A percentile compares a stretch with the other conserved stretches of the same genome.
phyloP scores from a whole-genome alignment of 140 eudicot genomes.

The Senecio squalidus region DNA sequence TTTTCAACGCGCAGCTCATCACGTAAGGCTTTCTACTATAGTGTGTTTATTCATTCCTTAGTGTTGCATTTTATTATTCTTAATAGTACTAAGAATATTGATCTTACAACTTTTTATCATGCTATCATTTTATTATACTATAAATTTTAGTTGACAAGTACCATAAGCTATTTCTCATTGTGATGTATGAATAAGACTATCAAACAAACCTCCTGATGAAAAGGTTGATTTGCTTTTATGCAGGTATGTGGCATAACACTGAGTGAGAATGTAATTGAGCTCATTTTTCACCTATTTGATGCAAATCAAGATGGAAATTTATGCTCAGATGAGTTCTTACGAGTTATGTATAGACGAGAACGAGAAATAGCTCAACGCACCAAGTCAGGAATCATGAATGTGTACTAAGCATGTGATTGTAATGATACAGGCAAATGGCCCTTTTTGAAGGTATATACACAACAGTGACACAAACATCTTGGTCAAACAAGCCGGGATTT shows the following conservation, averaged over 20 bases:
- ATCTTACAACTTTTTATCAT: no score
- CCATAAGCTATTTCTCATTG: no score
- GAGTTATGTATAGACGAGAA: conserved; percentile 71
- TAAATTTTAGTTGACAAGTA: no score
- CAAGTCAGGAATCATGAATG: conserved; percentile 46
- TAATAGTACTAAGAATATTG: not conserved
- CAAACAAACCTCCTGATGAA: no score
- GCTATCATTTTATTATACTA: no score
- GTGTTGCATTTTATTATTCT: no score
- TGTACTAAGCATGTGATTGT: conserved; percentile 5
- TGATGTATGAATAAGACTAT: no score
- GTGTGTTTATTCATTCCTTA: not conserved
- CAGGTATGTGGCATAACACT: conserved; percentile 82
- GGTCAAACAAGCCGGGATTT: conserved; percentile 5
- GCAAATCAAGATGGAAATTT: conserved; percentile 67
- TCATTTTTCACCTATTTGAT: conserved; percentile 69
- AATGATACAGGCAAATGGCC: not conserved
- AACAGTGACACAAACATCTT: not conserved
- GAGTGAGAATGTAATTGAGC: conserved; percentile 54
- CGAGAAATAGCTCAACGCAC: conserved; percentile 58
- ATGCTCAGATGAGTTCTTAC: conserved; percentile 65
- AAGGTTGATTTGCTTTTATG: not conserved
- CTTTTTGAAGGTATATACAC: conserved; percentile 20
- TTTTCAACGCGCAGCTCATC: conserved; percentile 87
- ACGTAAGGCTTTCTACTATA: conserved; percentile 35